A percentile compares a stretch with the other conserved stretches of the same genome.
Conservation (phyloP, 805 yeast genomes). For the Monosporozyma unispora region DNA sequence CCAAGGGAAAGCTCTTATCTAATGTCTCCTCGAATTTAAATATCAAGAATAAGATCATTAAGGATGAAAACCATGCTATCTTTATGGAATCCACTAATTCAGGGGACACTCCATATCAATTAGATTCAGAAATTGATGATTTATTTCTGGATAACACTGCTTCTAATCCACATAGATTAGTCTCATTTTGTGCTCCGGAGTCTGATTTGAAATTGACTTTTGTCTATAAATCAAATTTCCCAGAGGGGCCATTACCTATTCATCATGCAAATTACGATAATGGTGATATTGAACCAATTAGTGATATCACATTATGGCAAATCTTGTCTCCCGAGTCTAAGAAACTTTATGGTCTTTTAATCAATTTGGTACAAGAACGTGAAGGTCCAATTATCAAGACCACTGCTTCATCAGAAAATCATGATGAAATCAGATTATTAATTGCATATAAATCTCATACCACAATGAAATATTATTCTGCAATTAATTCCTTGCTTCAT, state of each 20-base stretch:
- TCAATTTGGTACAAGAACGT: slow-evolving; percentile 56
- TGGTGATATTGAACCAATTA: slow-evolving; percentile 53
- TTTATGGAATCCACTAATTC: slow-evolving; percentile 57
- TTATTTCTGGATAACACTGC: slow-evolving; percentile 53
- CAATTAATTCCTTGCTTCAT: slow-evolving; percentile 75
- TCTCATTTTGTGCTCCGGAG: slow-evolving; percentile 40
- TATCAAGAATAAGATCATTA: slow-evolving; percentile 72
- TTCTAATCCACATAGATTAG: slow-evolving; percentile 54
- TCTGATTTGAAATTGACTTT: slow-evolving; percentile 37
- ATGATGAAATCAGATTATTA: slow-evolving; percentile 77
- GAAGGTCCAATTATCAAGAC: slow-evolving; percentile 92
- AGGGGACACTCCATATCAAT: slow-evolving; percentile 32
- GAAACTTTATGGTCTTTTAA: slow-evolving; percentile 61
- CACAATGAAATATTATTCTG: slow-evolving; percentile 80
- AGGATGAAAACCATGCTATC: slow-evolving; percentile 71
- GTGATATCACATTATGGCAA: slow-evolving; percentile 69
- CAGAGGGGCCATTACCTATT: too few relatives aligned
- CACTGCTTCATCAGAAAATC: slow-evolving; percentile 59
- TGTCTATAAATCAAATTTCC: slow-evolving; percentile 65
- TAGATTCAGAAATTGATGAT: slow-evolving; percentile 75
- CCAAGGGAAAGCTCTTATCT: slow-evolving; percentile 41
- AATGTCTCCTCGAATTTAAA: slow-evolving; percentile 29
- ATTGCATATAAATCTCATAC: slow-evolving; percentile 81
- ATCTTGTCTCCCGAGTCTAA: slow-evolving; percentile 78
- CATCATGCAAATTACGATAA: slow-evolving; percentile 9